phyloP scores from a whole-genome alignment of 2,329 filamentous ascomycete species.

The Pseudogymnoascus verrucosus region DNA sequence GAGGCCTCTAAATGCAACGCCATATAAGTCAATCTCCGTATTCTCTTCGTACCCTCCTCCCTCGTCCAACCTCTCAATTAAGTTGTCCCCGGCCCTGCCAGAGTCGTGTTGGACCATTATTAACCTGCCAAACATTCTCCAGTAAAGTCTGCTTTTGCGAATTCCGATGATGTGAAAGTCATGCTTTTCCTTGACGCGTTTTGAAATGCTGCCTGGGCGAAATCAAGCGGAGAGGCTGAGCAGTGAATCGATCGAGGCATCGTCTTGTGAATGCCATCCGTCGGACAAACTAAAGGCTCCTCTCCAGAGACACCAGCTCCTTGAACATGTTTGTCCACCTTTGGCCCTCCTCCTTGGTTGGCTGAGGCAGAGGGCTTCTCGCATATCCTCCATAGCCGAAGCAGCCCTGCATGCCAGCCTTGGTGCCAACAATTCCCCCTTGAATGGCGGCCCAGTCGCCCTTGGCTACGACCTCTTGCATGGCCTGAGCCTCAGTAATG shows the following conservation, averaged over 20 bases:
- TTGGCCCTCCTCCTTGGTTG: constrained; percentile 39
- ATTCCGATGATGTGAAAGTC: neutral
- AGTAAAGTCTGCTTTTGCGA: neutral
- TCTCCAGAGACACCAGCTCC: constrained; percentile 44
- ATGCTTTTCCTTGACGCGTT: neutral
- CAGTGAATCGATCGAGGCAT: neutral
- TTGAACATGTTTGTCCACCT: constrained; percentile 50
- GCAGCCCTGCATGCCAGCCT: constrained; percentile 54
- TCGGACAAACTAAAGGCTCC: constrained; percentile 31
- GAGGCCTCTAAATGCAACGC: constrained; percentile 4
- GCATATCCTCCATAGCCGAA: constrained; percentile 54
- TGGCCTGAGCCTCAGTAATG: constrained; percentile 48
- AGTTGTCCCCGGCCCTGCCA: neutral
- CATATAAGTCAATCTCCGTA: neutral
- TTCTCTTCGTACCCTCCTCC: neutral
- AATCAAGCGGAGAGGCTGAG: neutral
- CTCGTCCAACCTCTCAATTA: neutral
- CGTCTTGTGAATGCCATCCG: neutral
- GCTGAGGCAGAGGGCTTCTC: constrained; percentile 43
- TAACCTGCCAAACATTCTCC: neutral
- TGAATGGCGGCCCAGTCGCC: constrained; percentile 65
- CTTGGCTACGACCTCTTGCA: constrained; percentile 57
- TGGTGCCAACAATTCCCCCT: constrained; percentile 61
- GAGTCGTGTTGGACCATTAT: neutral
- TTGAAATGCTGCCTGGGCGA: neutral